phyloP scores from a whole-genome alignment of 164 flowering plant genomes.

The Kingdonia uniflora region DNA sequence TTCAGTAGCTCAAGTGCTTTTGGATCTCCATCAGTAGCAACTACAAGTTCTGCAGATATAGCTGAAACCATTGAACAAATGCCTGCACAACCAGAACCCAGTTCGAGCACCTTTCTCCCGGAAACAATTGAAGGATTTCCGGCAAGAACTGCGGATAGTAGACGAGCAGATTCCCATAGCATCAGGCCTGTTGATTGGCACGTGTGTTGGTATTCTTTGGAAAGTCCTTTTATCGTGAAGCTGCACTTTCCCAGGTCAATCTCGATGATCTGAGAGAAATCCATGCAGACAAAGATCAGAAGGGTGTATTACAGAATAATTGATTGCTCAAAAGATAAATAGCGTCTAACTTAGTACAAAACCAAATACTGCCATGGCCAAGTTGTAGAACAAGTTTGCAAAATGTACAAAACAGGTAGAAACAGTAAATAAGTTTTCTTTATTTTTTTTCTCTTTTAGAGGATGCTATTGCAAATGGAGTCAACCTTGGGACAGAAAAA shows the following conservation, averaged over 20 bases:
- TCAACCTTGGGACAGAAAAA: too few species aligned
- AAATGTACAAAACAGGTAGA: too few species aligned
- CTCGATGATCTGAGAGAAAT: slow-evolving; percentile 34
- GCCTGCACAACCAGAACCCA: slow-evolving; percentile 84
- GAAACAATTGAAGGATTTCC: slow-evolving; percentile 55
- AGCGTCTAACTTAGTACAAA: too few species aligned
- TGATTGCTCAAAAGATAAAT: too few species aligned
- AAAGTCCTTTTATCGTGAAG: slow-evolving; percentile 54
- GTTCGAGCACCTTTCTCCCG: slow-evolving; percentile 67
- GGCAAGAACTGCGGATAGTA: slow-evolving; percentile 77
- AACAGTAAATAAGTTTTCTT: too few species aligned
- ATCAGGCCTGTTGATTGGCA: slow-evolving; percentile 97
- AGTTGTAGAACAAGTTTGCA: too few species aligned
- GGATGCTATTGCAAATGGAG: too few species aligned
- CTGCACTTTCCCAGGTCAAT: slow-evolving; percentile 26
- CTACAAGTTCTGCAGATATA: slow-evolving; percentile 52
- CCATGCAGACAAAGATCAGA: not conserved
- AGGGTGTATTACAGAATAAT: too few species aligned
- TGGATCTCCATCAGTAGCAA: slow-evolving; percentile 79
- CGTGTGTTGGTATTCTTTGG: slow-evolving; percentile 81
- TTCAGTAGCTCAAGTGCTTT: slow-evolving; percentile 52
- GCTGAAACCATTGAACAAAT: slow-evolving; percentile 86
- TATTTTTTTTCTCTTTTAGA: too few species aligned
- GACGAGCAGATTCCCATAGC: slow-evolving; percentile 95
- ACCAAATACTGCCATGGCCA: too few species aligned